These are phyloP conservation scores for Entoloma clypeatum DNA, from an alignment of 1,284 basidiomycete species.

Conservation along the genomic window DNA sequence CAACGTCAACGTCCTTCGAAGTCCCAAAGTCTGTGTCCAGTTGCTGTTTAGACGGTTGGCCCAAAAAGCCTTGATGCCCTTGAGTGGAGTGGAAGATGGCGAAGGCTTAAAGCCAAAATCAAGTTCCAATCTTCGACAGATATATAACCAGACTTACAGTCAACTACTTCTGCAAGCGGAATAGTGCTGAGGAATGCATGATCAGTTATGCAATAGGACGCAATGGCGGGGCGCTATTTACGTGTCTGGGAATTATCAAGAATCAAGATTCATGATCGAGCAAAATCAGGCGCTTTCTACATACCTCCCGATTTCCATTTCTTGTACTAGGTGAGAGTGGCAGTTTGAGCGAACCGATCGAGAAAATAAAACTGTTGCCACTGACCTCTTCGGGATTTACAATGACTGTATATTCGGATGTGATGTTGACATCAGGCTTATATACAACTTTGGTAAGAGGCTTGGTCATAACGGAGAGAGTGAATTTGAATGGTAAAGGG, in stretches of 20 bases:
- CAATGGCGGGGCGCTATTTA: slow-evolving; percentile 37
- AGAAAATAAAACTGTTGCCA: slow-evolving; percentile 11
- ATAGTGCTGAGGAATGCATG: slow-evolving; percentile 45
- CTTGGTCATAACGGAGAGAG: slow-evolving; percentile 42
- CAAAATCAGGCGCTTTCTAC: slow-evolving; percentile 21
- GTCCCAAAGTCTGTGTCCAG: slow-evolving; percentile 69
- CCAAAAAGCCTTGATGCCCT: slow-evolving; percentile 69
- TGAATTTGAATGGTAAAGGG: slow-evolving; percentile 7
- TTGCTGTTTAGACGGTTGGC: slow-evolving; percentile 71
- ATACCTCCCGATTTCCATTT: slow-evolving; percentile 78
- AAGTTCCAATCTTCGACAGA: slow-evolving; percentile 6
- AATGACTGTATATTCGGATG: slow-evolving; percentile 67
- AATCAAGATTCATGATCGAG: slow-evolving; percentile 23
- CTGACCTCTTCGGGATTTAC: slow-evolving; percentile 66
- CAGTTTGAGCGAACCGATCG: slow-evolving; percentile 15
- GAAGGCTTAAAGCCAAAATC: slow-evolving; percentile 39
- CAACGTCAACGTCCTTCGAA: slow-evolving; percentile 60
- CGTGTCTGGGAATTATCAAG: slow-evolving; percentile 50
- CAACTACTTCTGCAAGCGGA: slow-evolving; percentile 66
- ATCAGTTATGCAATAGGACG: slow-evolving; percentile 17
- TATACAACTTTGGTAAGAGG: slow-evolving; percentile 67
- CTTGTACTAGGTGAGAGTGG: slow-evolving; percentile 49
- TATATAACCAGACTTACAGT: slow-evolving; percentile 53
- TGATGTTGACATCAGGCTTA: slow-evolving; percentile 66
- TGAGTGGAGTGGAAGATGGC: slow-evolving; percentile 53